These are phyloP conservation scores for Botryotinia calthae DNA, from an alignment of 2,329 filamentous ascomycete genomes.

Conservation along the genomic window DNA sequence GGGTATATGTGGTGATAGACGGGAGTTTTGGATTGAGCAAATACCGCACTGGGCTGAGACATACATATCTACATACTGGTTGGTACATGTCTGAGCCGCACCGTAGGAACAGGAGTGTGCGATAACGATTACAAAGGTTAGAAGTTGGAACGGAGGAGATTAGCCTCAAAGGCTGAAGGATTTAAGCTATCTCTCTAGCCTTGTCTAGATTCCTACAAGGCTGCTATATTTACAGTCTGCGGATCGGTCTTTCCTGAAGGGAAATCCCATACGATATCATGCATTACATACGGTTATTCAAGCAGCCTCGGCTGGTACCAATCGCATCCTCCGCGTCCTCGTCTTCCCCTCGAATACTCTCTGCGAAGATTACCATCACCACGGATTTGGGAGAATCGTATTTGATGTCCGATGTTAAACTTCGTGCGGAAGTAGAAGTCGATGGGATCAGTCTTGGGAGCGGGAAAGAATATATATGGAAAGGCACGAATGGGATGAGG, in stretches of 20 bases:
- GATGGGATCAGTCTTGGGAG: constrained; percentile 12
- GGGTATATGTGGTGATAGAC: not conserved
- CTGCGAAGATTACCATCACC: constrained; percentile 59
- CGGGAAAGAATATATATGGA: constrained; percentile 30
- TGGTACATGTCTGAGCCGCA: not conserved
- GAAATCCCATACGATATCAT: constrained; percentile 37
- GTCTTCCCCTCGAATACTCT: constrained; percentile 31
- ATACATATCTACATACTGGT: not conserved
- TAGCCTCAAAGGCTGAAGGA: constrained; percentile 10
- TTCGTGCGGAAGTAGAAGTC: constrained; percentile 27
- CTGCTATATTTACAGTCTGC: not conserved
- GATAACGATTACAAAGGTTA: not conserved
- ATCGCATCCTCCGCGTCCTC: constrained; percentile 19
- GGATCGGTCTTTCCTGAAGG: not conserved
- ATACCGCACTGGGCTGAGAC: constrained; percentile 9
- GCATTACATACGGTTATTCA: constrained; percentile 68
- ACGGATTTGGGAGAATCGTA: constrained; percentile 58
- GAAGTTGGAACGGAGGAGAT: not conserved
- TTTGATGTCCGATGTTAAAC: constrained; percentile 34
- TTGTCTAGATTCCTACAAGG: not conserved
- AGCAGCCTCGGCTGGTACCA: constrained; percentile 52
- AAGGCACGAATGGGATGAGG: constrained; percentile 31
- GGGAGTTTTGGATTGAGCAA: constrained; percentile 1
- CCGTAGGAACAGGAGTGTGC: constrained; percentile 1
- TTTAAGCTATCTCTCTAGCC: not conserved